A percentile compares a stretch with the other conserved stretches of the same genome.
These are phyloP conservation scores for Picea sitchensis DNA, from an alignment of 75 land plant species.

Conservation along the genomic window DNA sequence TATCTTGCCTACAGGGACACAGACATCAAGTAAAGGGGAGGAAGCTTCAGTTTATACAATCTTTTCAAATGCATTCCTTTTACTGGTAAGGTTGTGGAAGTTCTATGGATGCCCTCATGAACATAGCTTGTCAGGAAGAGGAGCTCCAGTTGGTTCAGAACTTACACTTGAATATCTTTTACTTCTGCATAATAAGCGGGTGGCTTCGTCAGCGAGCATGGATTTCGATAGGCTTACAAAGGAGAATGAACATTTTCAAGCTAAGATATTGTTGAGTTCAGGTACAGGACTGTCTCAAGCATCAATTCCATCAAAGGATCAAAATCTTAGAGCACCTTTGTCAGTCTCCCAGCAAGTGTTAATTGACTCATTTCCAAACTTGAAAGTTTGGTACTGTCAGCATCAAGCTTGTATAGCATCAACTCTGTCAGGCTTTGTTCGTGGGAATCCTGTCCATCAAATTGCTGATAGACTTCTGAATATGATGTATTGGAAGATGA, in stretches of 20 bases:
- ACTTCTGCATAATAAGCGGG: slow-evolving; percentile 29
- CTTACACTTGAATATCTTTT: slow-evolving; percentile 53
- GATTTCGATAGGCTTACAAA: background rate
- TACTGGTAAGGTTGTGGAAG: slow-evolving; percentile 63
- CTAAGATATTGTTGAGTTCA: background rate
- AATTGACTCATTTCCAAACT: slow-evolving; percentile 60
- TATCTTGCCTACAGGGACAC: slow-evolving; percentile 22
- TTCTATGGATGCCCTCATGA: slow-evolving; percentile 55
- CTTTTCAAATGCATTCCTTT: slow-evolving; percentile 58
- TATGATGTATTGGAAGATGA: slow-evolving; percentile 66
- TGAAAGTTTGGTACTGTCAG: slow-evolving; percentile 70
- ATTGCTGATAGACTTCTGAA: slow-evolving; percentile 61
- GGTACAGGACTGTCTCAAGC: background rate
- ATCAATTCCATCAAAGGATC: slow-evolving; percentile 4
- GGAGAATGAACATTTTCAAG: background rate
- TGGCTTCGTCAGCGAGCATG: slow-evolving; percentile 13
- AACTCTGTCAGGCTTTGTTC: slow-evolving; percentile 54
- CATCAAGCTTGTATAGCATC: slow-evolving; percentile 73
- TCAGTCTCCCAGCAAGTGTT: slow-evolving; percentile 26
- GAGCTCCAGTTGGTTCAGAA: slow-evolving; percentile 19
- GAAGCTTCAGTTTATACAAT: slow-evolving; percentile 37
- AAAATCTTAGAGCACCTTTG: background rate
- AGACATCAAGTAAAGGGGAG: slow-evolving; percentile 18
- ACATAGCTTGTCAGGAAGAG: slow-evolving; percentile 22
- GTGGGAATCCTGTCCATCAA: slow-evolving; percentile 60